Evolutionary conservation across 371 early-diverging fungal species (phyloP), one percentile per base, ranked within the genome.

Genomic region (Amoeboradix gromovi): DNA sequence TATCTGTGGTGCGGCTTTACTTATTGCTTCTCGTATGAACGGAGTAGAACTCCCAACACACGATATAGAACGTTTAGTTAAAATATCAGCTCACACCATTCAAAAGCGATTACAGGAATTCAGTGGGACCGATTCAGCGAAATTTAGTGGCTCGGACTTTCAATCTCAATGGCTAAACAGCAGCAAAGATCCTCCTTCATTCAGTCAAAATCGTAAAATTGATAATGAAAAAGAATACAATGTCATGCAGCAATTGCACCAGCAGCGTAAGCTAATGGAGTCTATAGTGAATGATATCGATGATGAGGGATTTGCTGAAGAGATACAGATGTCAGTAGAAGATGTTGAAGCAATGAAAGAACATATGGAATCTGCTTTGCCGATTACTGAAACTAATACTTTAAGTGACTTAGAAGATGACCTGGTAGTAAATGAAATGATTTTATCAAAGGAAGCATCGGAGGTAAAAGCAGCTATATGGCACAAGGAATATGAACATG

Each of bases 1-100:
- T 73, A 85, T 98, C 31, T 99, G 99, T 78, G 99, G 95, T 30
- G 98, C 98, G 12, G 31, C 31, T 28, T 31, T 16, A 1, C 31
- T 68, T 66, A 87, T 98, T 72, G 92, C 99, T 0, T 89, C 92
- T 1, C 77, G 98, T 70, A 92, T 98, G 85, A 87, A 95, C 73
- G 88, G 88, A 30, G 94, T 91, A 72, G 79, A 85, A 67, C 83
- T 96, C 68, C 85, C 92, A 0, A 79, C 83, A 16, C 79, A 78
- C 29, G 98, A 99, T 75, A 86, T 98, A 69, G 88, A 92, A 66
- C 79, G 81, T 67, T 86, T 93, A 0, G 98, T 95, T 66, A 92
- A 92, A 75, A 92, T 96, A 29, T 89, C 89, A 32, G 91, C 88
- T 71, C 76, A 81, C 0, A 99, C 98, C 0, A 82, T 99, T 66